Evolutionary conservation across 805 yeast species (phyloP).

Genomic region (Cyberlindnera maritima): DNA sequence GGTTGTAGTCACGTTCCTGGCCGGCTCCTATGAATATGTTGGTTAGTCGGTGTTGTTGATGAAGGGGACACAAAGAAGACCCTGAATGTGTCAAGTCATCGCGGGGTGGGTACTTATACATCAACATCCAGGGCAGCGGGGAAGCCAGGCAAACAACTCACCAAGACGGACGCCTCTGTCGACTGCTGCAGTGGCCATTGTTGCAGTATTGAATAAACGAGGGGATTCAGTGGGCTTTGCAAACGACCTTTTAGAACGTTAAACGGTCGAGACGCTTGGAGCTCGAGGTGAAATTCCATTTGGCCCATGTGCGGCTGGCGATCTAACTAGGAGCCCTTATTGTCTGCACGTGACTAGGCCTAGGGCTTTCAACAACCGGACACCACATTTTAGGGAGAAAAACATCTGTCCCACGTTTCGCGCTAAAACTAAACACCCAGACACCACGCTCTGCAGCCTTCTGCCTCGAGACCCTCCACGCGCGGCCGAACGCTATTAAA

Average conservation of each 20-base stretch:
- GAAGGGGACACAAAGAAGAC: background rate
- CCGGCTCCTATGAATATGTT: conserved; percentile 9
- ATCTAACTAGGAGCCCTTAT: too few relatives aligned
- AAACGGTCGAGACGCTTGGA: background rate
- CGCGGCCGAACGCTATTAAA: conserved; percentile 1
- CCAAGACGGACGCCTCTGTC: conserved; percentile 18
- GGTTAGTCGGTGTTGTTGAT: too few relatives aligned
- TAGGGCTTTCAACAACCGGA: background rate
- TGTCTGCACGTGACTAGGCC: background rate
- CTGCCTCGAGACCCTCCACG: too few relatives aligned
- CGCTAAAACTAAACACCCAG: background rate
- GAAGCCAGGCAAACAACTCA: conserved; percentile 1
- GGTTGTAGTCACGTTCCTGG: conserved; percentile 58
- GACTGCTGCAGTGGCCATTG: conserved; percentile 11
- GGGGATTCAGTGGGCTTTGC: background rate
- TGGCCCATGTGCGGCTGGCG: background rate
- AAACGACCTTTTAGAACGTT: too few relatives aligned
- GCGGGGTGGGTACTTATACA: background rate
- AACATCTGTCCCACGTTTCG: background rate
- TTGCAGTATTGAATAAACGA: background rate
- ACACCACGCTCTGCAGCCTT: too few relatives aligned
- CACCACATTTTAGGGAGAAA: too few relatives aligned
- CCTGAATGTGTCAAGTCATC: conserved; percentile 2
- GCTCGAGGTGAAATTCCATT: background rate
- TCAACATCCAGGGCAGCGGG: background rate